A percentile compares a stretch with the other conserved stretches of the same genome.
Conservation (phyloP, 1,284 basidiomycete genomes). For the Malassezia restricta region DNA sequence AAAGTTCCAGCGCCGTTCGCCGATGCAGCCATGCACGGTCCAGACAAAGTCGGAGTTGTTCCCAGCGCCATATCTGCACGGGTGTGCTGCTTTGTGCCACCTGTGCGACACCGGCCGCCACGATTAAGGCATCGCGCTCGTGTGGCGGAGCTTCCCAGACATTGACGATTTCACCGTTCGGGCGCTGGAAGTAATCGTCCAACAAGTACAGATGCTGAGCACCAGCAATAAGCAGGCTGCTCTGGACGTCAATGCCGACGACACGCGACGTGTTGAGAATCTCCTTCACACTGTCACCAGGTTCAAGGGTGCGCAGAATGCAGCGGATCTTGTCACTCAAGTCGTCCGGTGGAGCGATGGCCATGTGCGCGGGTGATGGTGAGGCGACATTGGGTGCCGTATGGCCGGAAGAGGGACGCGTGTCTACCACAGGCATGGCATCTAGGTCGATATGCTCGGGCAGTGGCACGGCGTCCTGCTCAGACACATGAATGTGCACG, state of each 20-base stretch:
- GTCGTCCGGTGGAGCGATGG: conserved; percentile 29
- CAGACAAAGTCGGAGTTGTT: conserved; percentile 18
- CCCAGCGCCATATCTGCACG: conserved; percentile 37
- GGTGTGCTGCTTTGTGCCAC: conserved; percentile 20
- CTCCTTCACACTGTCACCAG: conserved; percentile 82
- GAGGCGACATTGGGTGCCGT: neutral
- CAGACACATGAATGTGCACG: neutral
- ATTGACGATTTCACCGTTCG: conserved; percentile 76
- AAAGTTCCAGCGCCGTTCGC: conserved; percentile 38
- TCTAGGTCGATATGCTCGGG: neutral
- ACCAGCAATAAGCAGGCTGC: conserved; percentile 75
- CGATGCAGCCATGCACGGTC: conserved; percentile 37
- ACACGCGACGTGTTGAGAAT: conserved; percentile 50
- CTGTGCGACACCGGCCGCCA: conserved; percentile 58
- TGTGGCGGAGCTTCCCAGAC: conserved; percentile 71
- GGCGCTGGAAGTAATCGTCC: conserved; percentile 78
- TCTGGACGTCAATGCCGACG: conserved; percentile 48
- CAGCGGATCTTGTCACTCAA: conserved; percentile 56
- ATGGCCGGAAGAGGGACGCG: neutral
- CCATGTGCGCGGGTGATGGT: neutral
- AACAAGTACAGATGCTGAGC: conserved; percentile 75
- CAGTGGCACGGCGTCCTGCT: neutral
- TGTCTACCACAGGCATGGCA: neutral
- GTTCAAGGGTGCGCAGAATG: conserved; percentile 56
- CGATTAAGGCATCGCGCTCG: conserved; percentile 49